phyloP scores from a whole-genome alignment of 768 basidiomycete species.

The Kwoniella shandongensis region DNA sequence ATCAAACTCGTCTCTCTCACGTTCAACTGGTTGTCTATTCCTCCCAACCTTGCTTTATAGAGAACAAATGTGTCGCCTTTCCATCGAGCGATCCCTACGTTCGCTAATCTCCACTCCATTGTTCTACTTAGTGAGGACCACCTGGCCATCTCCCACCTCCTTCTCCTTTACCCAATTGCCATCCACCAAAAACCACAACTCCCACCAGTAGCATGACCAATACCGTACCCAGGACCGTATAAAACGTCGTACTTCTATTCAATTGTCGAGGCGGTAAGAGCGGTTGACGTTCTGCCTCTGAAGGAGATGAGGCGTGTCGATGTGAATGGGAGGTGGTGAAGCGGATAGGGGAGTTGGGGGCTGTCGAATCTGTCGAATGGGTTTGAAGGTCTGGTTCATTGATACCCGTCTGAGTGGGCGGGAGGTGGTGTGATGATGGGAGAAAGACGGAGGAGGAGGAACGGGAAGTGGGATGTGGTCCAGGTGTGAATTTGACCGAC shows the following conservation, averaged over 20 bases:
- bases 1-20: too few species aligned
- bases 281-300: conserved; percentile 32
- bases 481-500: conserved; percentile 31
- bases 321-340: conserved; percentile 1
- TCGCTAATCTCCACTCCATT: background rate
- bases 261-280: conserved; percentile 12
- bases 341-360: conserved; percentile 10
- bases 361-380: conserved; percentile 8
- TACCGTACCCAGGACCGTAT: conserved; percentile 15
- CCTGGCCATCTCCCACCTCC: conserved; percentile 44
- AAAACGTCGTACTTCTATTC: conserved; percentile 1
- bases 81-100: too few species aligned
- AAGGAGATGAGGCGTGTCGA: background rate
- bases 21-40: too few species aligned
- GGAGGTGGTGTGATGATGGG: background rate
- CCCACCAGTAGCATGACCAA: conserved; percentile 18
- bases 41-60: too few species aligned
- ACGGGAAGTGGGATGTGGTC: conserved; percentile 25
- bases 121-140: conserved; percentile 26
- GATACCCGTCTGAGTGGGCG: background rate
- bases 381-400: background rate
- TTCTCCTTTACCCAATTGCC: conserved; percentile 33
- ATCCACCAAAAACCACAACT: conserved; percentile 35
- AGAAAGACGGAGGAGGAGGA: background rate
- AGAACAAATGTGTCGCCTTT: too few species aligned